Conservation (phyloP, 2,329 filamentous ascomycete species). For the Botrytis medusae region DNA sequence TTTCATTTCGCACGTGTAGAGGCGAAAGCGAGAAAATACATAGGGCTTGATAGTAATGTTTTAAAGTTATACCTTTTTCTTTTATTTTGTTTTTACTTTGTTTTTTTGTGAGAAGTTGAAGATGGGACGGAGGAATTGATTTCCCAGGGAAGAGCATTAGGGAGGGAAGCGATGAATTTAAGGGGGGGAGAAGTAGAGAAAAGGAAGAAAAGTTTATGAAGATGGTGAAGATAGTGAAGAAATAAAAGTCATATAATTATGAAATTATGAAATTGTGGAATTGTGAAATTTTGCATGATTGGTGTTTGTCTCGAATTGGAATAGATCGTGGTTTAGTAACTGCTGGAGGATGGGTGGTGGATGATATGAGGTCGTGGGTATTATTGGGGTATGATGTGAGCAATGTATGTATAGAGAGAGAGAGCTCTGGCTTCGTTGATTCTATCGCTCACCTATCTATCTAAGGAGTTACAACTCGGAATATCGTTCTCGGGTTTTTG, state of each 20-base stretch:
- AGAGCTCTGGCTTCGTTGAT: no score
- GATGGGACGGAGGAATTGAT: neutral
- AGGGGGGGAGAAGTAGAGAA: neutral
- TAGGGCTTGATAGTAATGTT: constrained; percentile 6
- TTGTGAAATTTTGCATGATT: neutral
- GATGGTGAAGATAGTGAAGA: neutral
- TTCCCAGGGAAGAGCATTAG: neutral
- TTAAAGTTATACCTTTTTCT: neutral
- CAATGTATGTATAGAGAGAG: no score
- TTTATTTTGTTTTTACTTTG: neutral
- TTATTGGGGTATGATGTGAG: no score
- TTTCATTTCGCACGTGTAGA: neutral
- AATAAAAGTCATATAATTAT: neutral
- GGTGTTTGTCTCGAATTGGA: neutral
- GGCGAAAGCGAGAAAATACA: neutral
- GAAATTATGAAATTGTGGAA: neutral
- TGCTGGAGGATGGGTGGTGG: accelerated
- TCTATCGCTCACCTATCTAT: neutral
- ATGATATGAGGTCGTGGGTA: no score
- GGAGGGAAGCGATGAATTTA: neutral
- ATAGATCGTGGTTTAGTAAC: neutral
- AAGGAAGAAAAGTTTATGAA: neutral
- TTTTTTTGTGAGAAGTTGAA: neutral
- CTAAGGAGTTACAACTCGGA: neutral
- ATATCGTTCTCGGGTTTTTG: neutral